Conservation (phyloP, 1,139 yeast genomes). For the Kazachstania sp. region DNA sequence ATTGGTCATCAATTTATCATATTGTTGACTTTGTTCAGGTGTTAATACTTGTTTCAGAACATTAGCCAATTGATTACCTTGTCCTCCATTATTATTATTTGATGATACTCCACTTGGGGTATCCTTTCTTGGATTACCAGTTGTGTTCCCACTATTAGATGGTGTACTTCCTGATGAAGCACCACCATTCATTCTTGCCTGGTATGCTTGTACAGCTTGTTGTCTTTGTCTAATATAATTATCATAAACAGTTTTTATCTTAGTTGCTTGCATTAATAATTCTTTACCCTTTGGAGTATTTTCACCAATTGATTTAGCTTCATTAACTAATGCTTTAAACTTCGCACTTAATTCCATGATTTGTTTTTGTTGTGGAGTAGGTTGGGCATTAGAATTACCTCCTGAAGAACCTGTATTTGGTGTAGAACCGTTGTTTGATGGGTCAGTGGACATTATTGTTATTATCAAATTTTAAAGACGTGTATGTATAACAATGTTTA, state of each 20-base stretch:
- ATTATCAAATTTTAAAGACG: too few species aligned
- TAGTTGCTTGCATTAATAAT: constrained; percentile 60
- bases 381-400: not conserved
- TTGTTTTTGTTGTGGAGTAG: constrained; percentile 42
- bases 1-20: constrained; percentile 26
- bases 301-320: constrained; percentile 48
- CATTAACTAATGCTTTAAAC: constrained; percentile 53
- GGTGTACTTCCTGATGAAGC: constrained; percentile 1
- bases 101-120: not conserved
- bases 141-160: not conserved
- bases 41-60: constrained; percentile 26
- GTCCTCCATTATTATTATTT: constrained; percentile 6
- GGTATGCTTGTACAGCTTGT: constrained; percentile 13
- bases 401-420: not conserved
- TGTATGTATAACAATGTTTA: too few species aligned
- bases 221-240: constrained; percentile 25
- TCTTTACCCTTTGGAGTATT: constrained; percentile 64
- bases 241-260: constrained; percentile 36
- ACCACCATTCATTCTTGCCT: constrained; percentile 11
- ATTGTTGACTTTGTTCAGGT: constrained; percentile 28
- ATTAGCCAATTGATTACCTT: constrained; percentile 13
- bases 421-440: not conserved
- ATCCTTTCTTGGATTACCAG: not conserved
- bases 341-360: constrained; percentile 53
- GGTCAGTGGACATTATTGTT: too few species aligned